Base-by-base conservation (phyloP, 257 asterid genomes). In the Petunia secreta region DNA sequence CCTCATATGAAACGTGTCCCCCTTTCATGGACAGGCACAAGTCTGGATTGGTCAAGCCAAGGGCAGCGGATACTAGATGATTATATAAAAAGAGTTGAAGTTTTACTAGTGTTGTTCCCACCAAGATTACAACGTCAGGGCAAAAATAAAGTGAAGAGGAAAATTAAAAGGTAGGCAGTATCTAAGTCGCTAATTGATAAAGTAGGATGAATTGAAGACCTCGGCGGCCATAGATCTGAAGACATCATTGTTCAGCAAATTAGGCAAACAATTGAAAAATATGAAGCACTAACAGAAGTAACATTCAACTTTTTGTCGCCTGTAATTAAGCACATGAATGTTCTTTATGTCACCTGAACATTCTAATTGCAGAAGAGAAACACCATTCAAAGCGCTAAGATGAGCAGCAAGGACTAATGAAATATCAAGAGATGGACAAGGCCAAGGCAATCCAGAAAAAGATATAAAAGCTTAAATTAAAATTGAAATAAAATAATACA, bases 401-500 rank as follows among this genome's bases (percentile, higher is more conserved):
- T 2, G 2, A 66, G 55, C 14, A 50, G 55, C 55, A 50, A 50
- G 55, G 55, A 50, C 10, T 10, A 50, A 8, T 50, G 40, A 44
- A 50, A 67, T 43, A 1, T 44, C 57, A 16, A 44, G 53, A 68
- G 76, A 50, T 50, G 1, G 11, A 16, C 13, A 9, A 69, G 13
- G 39, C 59, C 1, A 71, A 46, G 48, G 59, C 16, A 7, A 41
- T 41, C 60, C 34, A 71, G 34, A 71, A 25, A 71, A 41, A 48
- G 48, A 7, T 50, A 71, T 50, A 4, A 48, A 71, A 9, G 77
- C 44, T 48, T 48, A 10, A 71, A 71, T n/a, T 71, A 40, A 43
- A 76, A 11, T 55, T 63, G 9, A 10, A 15, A 76, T 10, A 59
- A 76, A 14, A 41, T 36, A 37, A 77, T 46, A 77, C 80, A 41